A percentile compares a stretch with the other conserved stretches of the same genome.
phyloP scores from a whole-genome alignment of 2,329 filamentous ascomycete genomes.

The Penicillium thymicola region DNA sequence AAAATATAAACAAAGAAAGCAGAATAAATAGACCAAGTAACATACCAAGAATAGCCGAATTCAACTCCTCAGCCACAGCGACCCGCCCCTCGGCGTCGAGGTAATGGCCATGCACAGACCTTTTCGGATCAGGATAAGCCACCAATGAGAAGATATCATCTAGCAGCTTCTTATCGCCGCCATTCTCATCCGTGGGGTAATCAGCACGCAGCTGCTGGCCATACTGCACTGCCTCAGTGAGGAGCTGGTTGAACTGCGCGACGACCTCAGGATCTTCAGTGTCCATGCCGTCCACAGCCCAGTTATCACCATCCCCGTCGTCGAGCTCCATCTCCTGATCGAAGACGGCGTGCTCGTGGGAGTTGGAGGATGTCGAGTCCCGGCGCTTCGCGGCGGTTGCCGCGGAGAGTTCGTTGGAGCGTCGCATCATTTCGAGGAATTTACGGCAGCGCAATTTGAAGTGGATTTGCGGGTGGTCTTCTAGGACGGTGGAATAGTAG shows the following conservation, averaged over 20 bases:
- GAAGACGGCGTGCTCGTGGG: constrained; percentile 46
- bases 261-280: constrained; percentile 47
- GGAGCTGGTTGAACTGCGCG: constrained; percentile 51
- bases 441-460: constrained; percentile 87
- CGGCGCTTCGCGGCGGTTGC: constrained; percentile 36
- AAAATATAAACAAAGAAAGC: not conserved
- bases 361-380: constrained; percentile 32
- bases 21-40: not conserved
- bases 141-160: constrained; percentile 84
- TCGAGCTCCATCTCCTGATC: constrained; percentile 59
- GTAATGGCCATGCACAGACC: constrained; percentile 72
- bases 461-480: constrained; percentile 76
- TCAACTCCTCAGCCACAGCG: constrained; percentile 85
- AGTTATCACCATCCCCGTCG: constrained; percentile 32
- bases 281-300: constrained; percentile 50
- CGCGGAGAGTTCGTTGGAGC: constrained; percentile 61
- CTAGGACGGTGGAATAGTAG: constrained; percentile 77
- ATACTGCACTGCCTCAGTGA: constrained; percentile 71
- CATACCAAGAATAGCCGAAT: constrained; percentile 85
- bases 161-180: constrained; percentile 69
- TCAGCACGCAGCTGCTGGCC: constrained; percentile 75
- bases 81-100: constrained; percentile 72
- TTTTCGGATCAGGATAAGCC: constrained; percentile 77
- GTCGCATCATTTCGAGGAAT: constrained; percentile 91
- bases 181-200: constrained; percentile 67